Base-by-base conservation (phyloP, 306 rosid genomes). In the Hippophae tibetana region DNA sequence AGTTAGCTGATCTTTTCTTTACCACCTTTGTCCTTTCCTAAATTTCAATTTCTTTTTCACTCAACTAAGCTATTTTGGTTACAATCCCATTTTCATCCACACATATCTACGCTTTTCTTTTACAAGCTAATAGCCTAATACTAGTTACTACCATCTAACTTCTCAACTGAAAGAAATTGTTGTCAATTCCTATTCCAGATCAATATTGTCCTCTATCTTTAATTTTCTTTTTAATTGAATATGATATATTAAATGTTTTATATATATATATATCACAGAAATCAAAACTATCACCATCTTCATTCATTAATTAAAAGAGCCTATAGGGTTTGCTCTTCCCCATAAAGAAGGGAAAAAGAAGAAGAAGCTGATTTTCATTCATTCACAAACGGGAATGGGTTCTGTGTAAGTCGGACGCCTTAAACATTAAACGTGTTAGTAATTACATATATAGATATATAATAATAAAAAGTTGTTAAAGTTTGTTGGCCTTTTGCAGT, bases 1-100 rank as follows among this genome's bases (percentile, higher is more conserved):
- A 31, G 38, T 45, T 55, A 54, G 52, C 44, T 79, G 64, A 67
- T 68, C 77, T 78, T 54, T 79, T 71, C 73, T 82, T 77, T 75
- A 72, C 94, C 85, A 50, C 87, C 82, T 81, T 82, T 84, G 97
- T 87, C 96, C 95, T 83, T 78, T 85, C 66, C 87, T 67, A 76
- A 66, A 76, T 80, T 79, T 76, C 78, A 65, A 62, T 76, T 74
- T 76, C 74, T 52, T 71, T 70, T 74, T 72, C 63, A 74, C 77
- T 80, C 78, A 11, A 71, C 53, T 76, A 75, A 47, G 66, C 83
- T 78, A 71, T 72, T 80, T 73, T 80, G 70, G 89, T 72, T 82
- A 59, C 76, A 78, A 78, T 85, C 81, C 77, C 72, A 73, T 62
- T 67, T 41, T 63, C 71, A 5, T 42, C 62, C 73, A 59, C 60